Base-by-base conservation (phyloP, 1,284 basidiomycete species). In the Jaminaea rosea region DNA sequence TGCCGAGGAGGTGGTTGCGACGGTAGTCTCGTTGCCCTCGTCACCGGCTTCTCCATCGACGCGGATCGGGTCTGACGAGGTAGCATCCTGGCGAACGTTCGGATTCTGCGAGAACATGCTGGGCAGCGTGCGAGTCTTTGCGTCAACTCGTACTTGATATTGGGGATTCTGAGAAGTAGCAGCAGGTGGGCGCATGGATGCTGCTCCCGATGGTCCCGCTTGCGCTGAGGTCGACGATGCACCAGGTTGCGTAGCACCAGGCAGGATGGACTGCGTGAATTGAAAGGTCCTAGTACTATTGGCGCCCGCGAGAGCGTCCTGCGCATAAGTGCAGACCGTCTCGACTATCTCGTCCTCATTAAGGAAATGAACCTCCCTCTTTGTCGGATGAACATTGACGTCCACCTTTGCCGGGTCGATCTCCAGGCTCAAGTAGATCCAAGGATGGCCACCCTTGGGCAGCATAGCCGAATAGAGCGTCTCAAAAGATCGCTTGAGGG, bases 311-410 rank as follows among this genome's bases (percentile, higher is more conserved):
- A 72, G 47, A 11, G 46, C 39, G 15, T 52, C 42, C 44, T 66
- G 62, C 0, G 58, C 62, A 21, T 53, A 50, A 13, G 46, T 29
- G n/a, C 86, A 83, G 45, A 98, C 83, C 6, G 78, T 78, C 60
- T 90, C 84, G 3, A 86, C 85, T 62, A 97, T 88, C 11, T 80
- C 80, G 49, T 97, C 94, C 73, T 98, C 90, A 61, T 96, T 83
- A 50, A 97, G 76, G 66, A 98, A 98, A 62, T 92, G 88, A 0
- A 96, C 90, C 74, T 97, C 92, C 32, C 87, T 85, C 75, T 99
- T 98, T 1, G 94, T 98, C 0, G 94, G 94, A 73, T 97, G 93
- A 0, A 98, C 92, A 65, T 98, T 98, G 52, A 97, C 92, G 67
- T 99, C 94, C 9, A 99, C 85, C 26, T 86, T 84, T 29, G 83